Base-by-base conservation (phyloP, 2,329 filamentous ascomycete species). In the Cladosporium sp. region DNA sequence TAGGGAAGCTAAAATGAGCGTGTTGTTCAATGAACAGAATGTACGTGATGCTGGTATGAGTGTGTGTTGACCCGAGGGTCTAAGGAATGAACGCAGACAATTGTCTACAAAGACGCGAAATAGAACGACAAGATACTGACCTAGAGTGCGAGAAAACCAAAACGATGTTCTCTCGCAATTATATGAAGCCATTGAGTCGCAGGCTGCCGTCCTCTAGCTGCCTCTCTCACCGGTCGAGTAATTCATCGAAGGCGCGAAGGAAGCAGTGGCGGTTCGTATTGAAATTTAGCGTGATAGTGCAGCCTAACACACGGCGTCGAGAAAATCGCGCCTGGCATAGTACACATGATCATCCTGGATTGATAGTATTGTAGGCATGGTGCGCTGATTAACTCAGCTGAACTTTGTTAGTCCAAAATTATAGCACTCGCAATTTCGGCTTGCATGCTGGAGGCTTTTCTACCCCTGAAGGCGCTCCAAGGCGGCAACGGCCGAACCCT, bases 1-100 rank as follows among this genome's bases (percentile, higher is more conserved):
- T n/a, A n/a, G n/a, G n/a, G n/a, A n/a, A n/a, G n/a, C n/a, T n/a
- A n/a, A n/a, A n/a, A n/a, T n/a, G n/a, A n/a, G 48, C 6, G 15
- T 27, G n/a, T 66, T 61, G 53, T n/a, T n/a, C 64, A 70, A 62
- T 62, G 68, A 69, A 63, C 58, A 54, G 63, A 63, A 66, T 65
- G 65, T 55, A 56, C 57, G 62, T 66, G 67, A 24, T 22, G 29
- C 11, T 34, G 7, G 12, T 47, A 47, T 41, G 27, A n/a, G 45
- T 34, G 45, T 48, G 45, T 40, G 63, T 61, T 68, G 37, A 22
- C 48, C 34, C 68, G 56, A 56, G 54, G 50, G 56, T 61, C 61
- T 59, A 80, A 78, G 52, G 78, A 80, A 68, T 69, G 78, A 74
- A 80, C 77, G 75, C 76, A 79, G 75, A 77, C 73, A 19, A 47